phyloP scores from a whole-genome alignment of 768 basidiomycete species.

The Panellus pusillus region DNA sequence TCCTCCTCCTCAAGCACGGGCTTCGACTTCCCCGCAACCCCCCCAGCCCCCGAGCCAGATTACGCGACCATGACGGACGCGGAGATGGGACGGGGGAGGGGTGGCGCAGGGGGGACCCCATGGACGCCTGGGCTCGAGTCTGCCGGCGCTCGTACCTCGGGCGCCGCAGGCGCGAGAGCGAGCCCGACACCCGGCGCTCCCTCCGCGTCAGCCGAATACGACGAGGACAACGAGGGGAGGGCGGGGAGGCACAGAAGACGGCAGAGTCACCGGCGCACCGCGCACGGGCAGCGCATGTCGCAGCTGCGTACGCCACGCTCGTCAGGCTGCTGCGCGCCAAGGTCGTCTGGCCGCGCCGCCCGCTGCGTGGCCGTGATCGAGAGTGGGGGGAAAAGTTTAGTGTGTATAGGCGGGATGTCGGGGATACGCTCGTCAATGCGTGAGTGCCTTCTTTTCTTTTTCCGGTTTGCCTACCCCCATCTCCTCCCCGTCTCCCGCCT shows the following conservation, averaged over 20 bases:
- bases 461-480: neutral
- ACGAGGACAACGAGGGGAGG: slow-evolving; percentile 25
- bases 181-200: slow-evolving; percentile 20
- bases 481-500: neutral
- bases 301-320: slow-evolving; percentile 69
- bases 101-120: slow-evolving; percentile 30
- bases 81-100: slow-evolving; percentile 6
- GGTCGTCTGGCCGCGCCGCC: slow-evolving; percentile 49
- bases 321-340: slow-evolving; percentile 72
- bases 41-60: neutral
- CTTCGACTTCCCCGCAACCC: neutral
- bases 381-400: slow-evolving; percentile 5
- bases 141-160: too few relatives aligned
- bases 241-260: slow-evolving; percentile 17
- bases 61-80: neutral
- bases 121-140: slow-evolving; percentile 28
- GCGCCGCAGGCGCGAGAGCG: slow-evolving; percentile 3
- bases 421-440: slow-evolving; percentile 88
- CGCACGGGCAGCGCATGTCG: slow-evolving; percentile 32
- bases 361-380: slow-evolving; percentile 62
- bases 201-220: too few relatives aligned
- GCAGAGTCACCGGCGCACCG: slow-evolving; percentile 11
- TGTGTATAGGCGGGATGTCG: slow-evolving; percentile 75
- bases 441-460: slow-evolving; percentile 37
- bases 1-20: neutral